phyloP scores from a whole-genome alignment of 768 basidiomycete genomes.

The Pisolithus orientalis region DNA sequence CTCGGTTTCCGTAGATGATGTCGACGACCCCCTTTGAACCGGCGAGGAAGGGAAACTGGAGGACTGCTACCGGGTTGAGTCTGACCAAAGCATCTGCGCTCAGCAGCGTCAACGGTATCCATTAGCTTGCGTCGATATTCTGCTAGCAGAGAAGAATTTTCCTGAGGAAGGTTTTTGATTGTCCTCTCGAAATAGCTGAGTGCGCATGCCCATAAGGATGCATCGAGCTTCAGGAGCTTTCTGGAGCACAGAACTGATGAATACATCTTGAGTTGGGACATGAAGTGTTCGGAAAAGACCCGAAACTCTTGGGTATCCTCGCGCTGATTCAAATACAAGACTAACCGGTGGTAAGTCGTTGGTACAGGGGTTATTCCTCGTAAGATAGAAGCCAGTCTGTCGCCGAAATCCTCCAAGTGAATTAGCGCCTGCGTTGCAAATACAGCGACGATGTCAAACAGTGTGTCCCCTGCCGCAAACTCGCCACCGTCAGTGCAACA shows the following conservation, averaged over 20 bases:
- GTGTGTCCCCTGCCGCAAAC: not conserved
- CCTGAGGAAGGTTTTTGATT: conserved; percentile 13
- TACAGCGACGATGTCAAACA: conserved; percentile 19
- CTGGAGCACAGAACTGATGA: conserved; percentile 28
- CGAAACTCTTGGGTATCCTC: conserved; percentile 5
- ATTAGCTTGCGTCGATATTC: conserved; percentile 37
- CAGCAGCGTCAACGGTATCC: conserved; percentile 44
- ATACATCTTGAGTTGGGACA: conserved; percentile 17
- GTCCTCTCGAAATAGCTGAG: conserved; percentile 40
- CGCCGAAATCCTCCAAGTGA: conserved; percentile 6
- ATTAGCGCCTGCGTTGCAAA: conserved; percentile 17
- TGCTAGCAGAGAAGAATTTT: conserved; percentile 19
- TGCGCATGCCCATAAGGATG: conserved; percentile 47
- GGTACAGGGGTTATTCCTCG: conserved; percentile 23
- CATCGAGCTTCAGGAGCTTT: conserved; percentile 37
- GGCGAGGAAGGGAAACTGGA: conserved; percentile 6
- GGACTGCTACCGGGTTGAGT: conserved; percentile 10
- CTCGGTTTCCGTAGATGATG: conserved; percentile 11
- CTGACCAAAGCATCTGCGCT: conserved; percentile 39
- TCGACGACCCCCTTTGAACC: conserved; percentile 1
- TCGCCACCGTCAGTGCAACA: conserved; percentile 8
- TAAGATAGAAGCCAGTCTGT: conserved; percentile 19
- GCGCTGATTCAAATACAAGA: conserved; percentile 14
- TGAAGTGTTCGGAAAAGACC: conserved; percentile 18
- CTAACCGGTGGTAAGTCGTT: conserved; percentile 25